Conservation (phyloP, 768 basidiomycete genomes). For the Suillus alpinus region DNA sequence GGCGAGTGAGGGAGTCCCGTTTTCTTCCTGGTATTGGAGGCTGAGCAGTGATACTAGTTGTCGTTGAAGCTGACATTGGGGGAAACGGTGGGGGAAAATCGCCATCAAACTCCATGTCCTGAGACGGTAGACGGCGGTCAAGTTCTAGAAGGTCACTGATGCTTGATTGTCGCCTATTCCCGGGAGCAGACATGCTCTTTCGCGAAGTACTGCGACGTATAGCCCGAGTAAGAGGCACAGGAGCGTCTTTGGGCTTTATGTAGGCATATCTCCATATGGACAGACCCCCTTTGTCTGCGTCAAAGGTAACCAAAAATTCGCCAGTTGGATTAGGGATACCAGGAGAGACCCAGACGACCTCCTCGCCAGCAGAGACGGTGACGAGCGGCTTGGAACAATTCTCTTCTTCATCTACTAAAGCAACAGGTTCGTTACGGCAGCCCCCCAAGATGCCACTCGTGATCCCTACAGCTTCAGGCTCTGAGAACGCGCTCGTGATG, state of each 20-base stretch:
- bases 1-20: constrained; percentile 47
- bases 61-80: constrained; percentile 46
- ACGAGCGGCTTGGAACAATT: constrained; percentile 47
- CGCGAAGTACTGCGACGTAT: constrained; percentile 25
- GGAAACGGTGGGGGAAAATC: constrained; percentile 29
- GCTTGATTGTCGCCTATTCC: constrained; percentile 39
- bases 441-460: constrained; percentile 57
- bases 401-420: constrained; percentile 55
- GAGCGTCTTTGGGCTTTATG: constrained; percentile 56
- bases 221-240: constrained; percentile 35
- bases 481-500: constrained; percentile 72
- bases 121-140: constrained; percentile 38
- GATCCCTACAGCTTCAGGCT: constrained; percentile 68
- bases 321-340: constrained; percentile 39
- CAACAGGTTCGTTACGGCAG: constrained; percentile 29
- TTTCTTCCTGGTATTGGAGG: constrained; percentile 46
- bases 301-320: constrained; percentile 57
- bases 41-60: constrained; percentile 50
- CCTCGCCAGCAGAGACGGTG: constrained; percentile 61
- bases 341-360: constrained; percentile 58
- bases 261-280: constrained; percentile 76
- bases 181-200: constrained; percentile 36
- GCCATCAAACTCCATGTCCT: constrained; percentile 31
- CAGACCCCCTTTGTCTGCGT: constrained; percentile 49
- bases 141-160: constrained; percentile 31